Evolutionary conservation across 2,329 filamentous ascomycete species (phyloP), one percentile per base, ranked within the genome.

Genomic region (Fusarium newnesense): DNA sequence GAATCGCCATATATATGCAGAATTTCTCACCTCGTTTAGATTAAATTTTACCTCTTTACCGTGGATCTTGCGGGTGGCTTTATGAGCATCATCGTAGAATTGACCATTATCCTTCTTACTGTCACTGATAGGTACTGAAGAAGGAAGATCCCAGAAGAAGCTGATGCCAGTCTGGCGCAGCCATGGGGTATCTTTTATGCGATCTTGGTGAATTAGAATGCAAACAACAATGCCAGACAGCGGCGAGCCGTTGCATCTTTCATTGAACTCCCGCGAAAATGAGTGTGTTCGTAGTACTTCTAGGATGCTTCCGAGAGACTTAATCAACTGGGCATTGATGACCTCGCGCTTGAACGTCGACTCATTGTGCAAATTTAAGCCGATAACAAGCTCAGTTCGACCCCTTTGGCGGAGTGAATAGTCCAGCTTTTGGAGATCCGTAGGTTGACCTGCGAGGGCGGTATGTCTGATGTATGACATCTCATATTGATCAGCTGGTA

Each of bases 271-370:
- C 12, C n/a, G 24, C 8, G 30, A 28, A 21, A 58, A 58, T 2
- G 28, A 44, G 9, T 58, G 18, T 28, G 40, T 9, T 5, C 40
- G 28, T 0, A 46, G n/a, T 12, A 24, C 30, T 10, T 58, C 40
- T 6, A 58, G 12, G n/a, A 58, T 58, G 30, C 30, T 58, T 24
- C 40, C 40, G 16, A 58, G 54, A 36, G 54, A 58, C 24, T 58
- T 46, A 9, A 30, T 58, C 12, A 58, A 21, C 16, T 58, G 9
- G 2, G 11, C 4, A 21, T 36, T 58, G 16, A 58, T 46, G n/a
- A 58, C 39, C n/a, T 58, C 40, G 15, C 40, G 40, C 18, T 58
- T 58, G 12, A 21, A 58, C 0, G 54, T 58, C 12, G 39, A 58
- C 54, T 58, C 40, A 16, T 58, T 26, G 8, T 46, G 40, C 4